Conservation (phyloP, 2,329 filamentous ascomycete species). For the Rhinocladiella similis region DNA sequence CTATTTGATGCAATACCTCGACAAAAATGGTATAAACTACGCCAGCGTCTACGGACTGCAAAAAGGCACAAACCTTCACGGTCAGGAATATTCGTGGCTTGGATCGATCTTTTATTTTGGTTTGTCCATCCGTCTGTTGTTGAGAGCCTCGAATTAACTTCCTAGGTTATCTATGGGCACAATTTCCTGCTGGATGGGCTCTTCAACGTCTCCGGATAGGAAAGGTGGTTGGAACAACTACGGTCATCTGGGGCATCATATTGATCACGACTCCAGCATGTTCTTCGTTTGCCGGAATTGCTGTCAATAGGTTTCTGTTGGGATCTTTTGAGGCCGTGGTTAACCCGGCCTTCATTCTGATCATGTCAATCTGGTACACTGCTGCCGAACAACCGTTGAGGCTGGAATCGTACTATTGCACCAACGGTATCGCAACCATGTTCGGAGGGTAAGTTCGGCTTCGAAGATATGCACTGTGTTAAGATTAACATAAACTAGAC, state of each 20-base stretch:
- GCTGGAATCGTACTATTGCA: constrained; percentile 31
- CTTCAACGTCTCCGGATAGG: constrained; percentile 50
- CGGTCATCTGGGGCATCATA: constrained; percentile 20
- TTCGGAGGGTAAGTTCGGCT: constrained; percentile 59
- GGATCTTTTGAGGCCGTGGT: constrained; percentile 30
- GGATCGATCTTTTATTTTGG: constrained; percentile 51
- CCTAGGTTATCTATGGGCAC: constrained; percentile 47
- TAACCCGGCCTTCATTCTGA: constrained; percentile 35
- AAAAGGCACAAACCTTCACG: constrained; percentile 38
- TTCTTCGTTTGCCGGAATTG: constrained; percentile 18
- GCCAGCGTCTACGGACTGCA: constrained; percentile 48
- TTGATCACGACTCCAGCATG: constrained; percentile 22
- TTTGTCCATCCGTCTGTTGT: not conserved
- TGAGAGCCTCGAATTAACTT: not conserved
- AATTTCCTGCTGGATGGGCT: constrained; percentile 52
- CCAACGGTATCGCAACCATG: constrained; percentile 62
- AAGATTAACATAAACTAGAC: constrained; percentile 35
- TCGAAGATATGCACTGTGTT: constrained; percentile 40
- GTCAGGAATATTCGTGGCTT: constrained; percentile 49
- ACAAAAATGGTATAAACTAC: constrained; percentile 28
- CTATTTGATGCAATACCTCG: constrained; percentile 28
- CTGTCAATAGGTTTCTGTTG: constrained; percentile 20
- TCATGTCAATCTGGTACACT: constrained; percentile 29
- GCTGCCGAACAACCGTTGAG: constrained; percentile 20
- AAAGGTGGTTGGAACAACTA: constrained; percentile 47